A percentile compares a stretch with the other conserved stretches of the same genome.
phyloP scores from a whole-genome alignment of 1,284 basidiomycete genomes.

The Athelia psychrophila region DNA sequence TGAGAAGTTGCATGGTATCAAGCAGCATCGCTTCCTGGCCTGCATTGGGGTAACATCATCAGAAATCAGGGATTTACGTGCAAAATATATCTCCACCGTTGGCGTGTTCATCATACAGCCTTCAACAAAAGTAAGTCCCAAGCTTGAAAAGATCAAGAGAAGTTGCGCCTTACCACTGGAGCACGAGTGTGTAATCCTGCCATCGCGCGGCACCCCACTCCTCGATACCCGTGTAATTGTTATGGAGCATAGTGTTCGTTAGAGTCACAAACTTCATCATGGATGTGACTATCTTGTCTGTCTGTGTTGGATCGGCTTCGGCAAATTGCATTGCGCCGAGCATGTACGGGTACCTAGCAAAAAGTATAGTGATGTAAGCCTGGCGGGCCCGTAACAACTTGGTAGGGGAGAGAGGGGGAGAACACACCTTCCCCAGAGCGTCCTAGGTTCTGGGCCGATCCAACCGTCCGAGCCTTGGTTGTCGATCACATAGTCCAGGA shows the following conservation, averaged over 20 bases:
- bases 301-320: constrained; percentile 43
- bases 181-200: constrained; percentile 53
- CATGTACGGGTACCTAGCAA: constrained; percentile 48
- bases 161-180: constrained; percentile 43
- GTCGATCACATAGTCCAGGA: constrained; percentile 51
- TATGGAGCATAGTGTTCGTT: constrained; percentile 55
- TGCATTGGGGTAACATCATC: no score
- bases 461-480: constrained; percentile 55
- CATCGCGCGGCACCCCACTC: constrained; percentile 53
- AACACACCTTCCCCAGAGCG: constrained; percentile 50
- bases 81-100: constrained; percentile 13
- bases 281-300: constrained; percentile 41
- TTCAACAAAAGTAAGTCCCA: constrained; percentile 13
- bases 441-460: constrained; percentile 55
- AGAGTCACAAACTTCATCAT: constrained; percentile 49
- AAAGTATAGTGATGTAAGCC: neutral
- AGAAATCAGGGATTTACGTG: no score
- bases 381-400: neutral
- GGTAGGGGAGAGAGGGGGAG: neutral
- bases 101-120: constrained; percentile 53
- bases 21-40: constrained; percentile 48
- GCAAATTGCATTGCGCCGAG: constrained; percentile 55
- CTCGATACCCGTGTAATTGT: constrained; percentile 44
- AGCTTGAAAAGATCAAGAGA: neutral
- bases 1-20: constrained; percentile 53